These are phyloP conservation scores for Globisporangium paroecandrum DNA, from an alignment of 352 stramenopile genomes.

Conservation along the genomic window DNA sequence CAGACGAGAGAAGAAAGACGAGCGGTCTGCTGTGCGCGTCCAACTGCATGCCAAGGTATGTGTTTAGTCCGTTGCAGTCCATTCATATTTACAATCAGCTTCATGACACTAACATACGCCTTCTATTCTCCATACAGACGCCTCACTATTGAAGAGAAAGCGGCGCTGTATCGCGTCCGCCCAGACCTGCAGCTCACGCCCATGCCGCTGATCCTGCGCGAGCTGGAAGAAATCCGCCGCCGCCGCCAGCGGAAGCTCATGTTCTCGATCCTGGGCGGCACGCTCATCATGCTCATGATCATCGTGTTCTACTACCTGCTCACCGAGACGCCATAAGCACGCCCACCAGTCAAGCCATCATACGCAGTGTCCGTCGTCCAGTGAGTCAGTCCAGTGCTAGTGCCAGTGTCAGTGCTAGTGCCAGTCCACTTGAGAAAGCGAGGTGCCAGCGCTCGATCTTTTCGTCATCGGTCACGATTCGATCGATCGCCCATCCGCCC, in stretches of 20 bases:
- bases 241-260: conserved; percentile 64
- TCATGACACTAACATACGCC: not conserved
- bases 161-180: conserved; percentile 61
- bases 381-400: not conserved
- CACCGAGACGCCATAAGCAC: conserved; percentile 35
- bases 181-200: conserved; percentile 70
- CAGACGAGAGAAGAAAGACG: conserved; percentile 22
- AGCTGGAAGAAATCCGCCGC: conserved; percentile 59
- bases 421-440: not conserved
- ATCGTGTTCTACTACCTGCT: conserved; percentile 81
- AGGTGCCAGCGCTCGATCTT: not conserved
- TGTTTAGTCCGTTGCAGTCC: not conserved
- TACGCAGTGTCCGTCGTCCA: not conserved
- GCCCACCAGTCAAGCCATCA: not conserved
- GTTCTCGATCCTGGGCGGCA: conserved; percentile 60
- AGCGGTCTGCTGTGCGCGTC: conserved; percentile 29
- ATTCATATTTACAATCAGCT: not conserved
- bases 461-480: not conserved
- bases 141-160: conserved; percentile 76
- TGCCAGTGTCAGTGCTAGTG: not conserved
- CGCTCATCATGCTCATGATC: conserved; percentile 68
- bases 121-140: conserved; percentile 21
- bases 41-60: conserved; percentile 57
- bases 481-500: not conserved
- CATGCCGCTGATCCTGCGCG: conserved; percentile 49